Evolutionary conservation across 768 basidiomycete genomes (phyloP).

Genomic region (Agaricus subrufescens): DNA sequence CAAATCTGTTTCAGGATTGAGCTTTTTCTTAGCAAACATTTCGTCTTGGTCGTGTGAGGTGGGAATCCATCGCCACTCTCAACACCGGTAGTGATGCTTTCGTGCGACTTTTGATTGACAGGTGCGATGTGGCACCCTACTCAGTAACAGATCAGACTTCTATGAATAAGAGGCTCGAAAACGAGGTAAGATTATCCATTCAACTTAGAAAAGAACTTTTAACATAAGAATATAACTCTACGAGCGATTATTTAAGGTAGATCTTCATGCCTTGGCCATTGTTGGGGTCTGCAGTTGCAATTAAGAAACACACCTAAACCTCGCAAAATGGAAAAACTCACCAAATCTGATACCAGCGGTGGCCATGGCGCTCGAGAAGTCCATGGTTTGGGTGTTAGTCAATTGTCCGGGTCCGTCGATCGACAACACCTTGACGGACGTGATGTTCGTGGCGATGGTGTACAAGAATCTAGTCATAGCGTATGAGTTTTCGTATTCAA

Average conservation of each 20-base stretch:
- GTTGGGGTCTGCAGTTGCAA: conserved; percentile 17
- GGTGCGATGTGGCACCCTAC: too few species aligned
- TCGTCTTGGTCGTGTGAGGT: too few species aligned
- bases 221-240: too few species aligned
- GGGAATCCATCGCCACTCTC: too few species aligned
- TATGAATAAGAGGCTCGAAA: too few species aligned
- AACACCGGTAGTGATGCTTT: too few species aligned
- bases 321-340: conserved; percentile 11
- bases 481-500: neutral
- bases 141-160: too few species aligned
- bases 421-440: conserved; percentile 21
- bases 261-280: conserved; percentile 33
- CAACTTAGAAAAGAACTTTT: too few species aligned
- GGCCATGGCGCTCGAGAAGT: conserved; percentile 12
- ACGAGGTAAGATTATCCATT: too few species aligned
- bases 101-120: too few species aligned
- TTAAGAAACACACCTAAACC: neutral
- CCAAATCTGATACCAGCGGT: conserved; percentile 28
- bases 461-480: conserved; percentile 21
- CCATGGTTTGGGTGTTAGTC: conserved; percentile 19
- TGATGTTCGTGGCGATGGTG: conserved; percentile 23
- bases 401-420: conserved; percentile 23
- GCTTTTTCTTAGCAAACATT: conserved; percentile 15
- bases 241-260: conserved; percentile 18
- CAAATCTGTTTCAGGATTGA: conserved; percentile 30